Evolutionary conservation across 2,329 filamentous ascomycete species (phyloP), one percentile per base, ranked within the genome.

Genomic region (Alternaria sp.): DNA sequence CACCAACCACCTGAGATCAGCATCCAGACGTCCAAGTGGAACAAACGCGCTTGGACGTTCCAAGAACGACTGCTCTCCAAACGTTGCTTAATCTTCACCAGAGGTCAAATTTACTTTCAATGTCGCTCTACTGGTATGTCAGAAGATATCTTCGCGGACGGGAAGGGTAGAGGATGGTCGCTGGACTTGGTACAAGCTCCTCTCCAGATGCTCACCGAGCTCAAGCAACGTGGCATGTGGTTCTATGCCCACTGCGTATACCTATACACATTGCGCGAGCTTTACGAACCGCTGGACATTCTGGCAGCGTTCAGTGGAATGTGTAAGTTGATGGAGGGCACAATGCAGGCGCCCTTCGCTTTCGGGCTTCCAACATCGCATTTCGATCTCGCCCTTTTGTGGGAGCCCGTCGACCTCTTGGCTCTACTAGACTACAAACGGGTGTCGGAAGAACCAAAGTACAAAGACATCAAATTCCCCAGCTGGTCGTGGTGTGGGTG

Each of bases 381-480:
- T 0, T 17, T 40, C 0, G 36, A 40, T 1, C 3, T 40, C 3
- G 36, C 36, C 9, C 15, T 40, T 3, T 6, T 40, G 15, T 40
- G 36, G 36, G 36, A 40, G 15, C 36, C 36, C 0, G 4, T 40
- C 1, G 36, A 40, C 36, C 1, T 17, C 0, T 3, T 40, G 8
- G 1, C 8, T 1, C 36, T 6, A 0, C 36, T 40, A 0, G 9
- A 40, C 36, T 40, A 40, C 32, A 3, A n/a, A 0, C 0, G 1
- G 32, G 36, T 6, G 0, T 17, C 15, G 8, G 1, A 5, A 10
- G 9, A 40, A 5, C 36, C 36, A 10, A 40, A 40, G 5, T 40
- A 40, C 9, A 40, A 40, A 6, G 36, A 40, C 3, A 5, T 40
- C 9, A 40, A 40, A 2, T 40, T 40, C 36, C 36, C 36, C 9